A percentile compares a stretch with the other conserved stretches of the same genome.
These are phyloP conservation scores for Bonnemaisonia californica DNA, from an alignment of 31 red algal species.

Conservation along the genomic window DNA sequence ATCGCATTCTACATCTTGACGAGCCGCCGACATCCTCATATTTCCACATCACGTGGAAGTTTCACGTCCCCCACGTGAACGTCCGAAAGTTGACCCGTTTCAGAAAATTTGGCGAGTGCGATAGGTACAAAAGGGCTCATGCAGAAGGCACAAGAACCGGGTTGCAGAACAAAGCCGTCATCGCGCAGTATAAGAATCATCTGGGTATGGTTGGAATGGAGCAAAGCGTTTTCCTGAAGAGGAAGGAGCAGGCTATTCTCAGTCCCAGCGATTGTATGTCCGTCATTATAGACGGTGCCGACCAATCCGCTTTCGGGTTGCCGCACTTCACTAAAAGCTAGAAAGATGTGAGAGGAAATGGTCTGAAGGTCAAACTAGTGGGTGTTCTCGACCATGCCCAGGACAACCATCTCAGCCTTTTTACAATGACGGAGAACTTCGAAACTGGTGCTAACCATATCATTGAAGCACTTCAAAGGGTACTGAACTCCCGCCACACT, in stretches of 20 bases:
- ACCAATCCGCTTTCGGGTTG: constrained; percentile 3
- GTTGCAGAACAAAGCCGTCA: too few relatives aligned
- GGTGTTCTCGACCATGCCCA: not conserved
- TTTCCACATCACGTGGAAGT: not conserved
- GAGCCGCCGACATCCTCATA: not conserved
- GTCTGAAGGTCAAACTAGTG: constrained; percentile 3
- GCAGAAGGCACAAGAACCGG: not conserved
- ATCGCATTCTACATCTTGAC: too few relatives aligned
- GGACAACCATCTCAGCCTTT: not conserved
- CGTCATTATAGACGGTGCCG: constrained; percentile 24
- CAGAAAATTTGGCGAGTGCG: too few relatives aligned
- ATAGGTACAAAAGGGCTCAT: not conserved
- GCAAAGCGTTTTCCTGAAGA: not conserved
- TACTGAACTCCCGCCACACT: not conserved
- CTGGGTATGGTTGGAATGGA: not conserved
- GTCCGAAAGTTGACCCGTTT: too few relatives aligned
- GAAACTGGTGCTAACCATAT: constrained; percentile 15
- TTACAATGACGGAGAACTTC: constrained; percentile 17
- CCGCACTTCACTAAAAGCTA: not conserved
- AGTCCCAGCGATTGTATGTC: not conserved
- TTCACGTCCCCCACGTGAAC: not conserved
- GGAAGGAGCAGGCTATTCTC: not conserved
- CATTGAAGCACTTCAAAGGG: constrained; percentile 16
- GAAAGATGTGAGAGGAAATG: not conserved
- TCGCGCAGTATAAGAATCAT: too few relatives aligned